Conservation (phyloP, 148 eudicot species). For the Nyssa sinensis region DNA sequence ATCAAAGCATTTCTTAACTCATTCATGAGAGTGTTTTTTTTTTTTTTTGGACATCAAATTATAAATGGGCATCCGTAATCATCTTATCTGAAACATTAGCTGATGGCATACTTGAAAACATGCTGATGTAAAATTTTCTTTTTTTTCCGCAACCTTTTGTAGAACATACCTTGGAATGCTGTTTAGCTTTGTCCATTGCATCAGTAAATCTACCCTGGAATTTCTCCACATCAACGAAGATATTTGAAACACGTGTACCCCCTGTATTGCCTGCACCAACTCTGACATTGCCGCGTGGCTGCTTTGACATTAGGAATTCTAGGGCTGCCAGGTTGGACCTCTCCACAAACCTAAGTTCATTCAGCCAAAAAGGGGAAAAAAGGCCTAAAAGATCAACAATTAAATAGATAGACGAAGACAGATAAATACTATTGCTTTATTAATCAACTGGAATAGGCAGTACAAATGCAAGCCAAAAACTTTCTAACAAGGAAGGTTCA, state of each 20-base stretch:
- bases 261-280: constrained; percentile 72
- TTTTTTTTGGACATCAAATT: not conserved
- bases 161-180: constrained; percentile 41
- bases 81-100: not conserved
- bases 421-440: not conserved
- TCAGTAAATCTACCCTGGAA: constrained; percentile 50
- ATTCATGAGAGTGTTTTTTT: too few relatives aligned
- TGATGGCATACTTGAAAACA: not conserved
- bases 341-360: constrained; percentile 54
- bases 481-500: too few relatives aligned
- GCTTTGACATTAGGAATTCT: constrained; percentile 90
- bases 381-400: not conserved
- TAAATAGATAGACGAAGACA: not conserved
- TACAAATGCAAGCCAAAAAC: too few relatives aligned
- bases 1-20: too few relatives aligned
- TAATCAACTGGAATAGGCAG: not conserved
- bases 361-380: not conserved
- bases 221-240: constrained; percentile 60
- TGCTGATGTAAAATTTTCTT: not conserved
- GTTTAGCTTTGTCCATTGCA: constrained; percentile 38
- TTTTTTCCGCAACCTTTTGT: not conserved
- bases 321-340: constrained; percentile 81
- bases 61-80: not conserved
- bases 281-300: constrained; percentile 76
- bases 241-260: constrained; percentile 63